These are phyloP conservation scores for Septoria petroselini DNA, from an alignment of 2,329 filamentous ascomycete genomes.

Conservation along the genomic window DNA sequence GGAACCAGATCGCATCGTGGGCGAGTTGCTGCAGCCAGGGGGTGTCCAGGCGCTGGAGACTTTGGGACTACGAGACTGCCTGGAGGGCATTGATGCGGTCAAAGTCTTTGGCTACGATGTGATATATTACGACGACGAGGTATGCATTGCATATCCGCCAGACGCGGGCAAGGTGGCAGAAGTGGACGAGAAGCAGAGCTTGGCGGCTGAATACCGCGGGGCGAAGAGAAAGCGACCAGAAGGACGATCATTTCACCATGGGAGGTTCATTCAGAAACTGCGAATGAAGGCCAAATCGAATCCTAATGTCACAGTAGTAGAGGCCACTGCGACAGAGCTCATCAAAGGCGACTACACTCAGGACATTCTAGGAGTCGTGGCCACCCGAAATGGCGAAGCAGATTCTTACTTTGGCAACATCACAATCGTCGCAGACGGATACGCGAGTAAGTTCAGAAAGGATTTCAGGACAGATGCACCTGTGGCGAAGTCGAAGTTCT, in stretches of 20 bases:
- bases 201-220: constrained; percentile 33
- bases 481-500: constrained; percentile 80
- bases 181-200: constrained; percentile 34
- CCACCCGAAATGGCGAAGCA: constrained; percentile 60
- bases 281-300: constrained; percentile 70
- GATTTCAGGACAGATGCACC: constrained; percentile 66
- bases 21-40: constrained; percentile 90
- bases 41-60: constrained; percentile 77
- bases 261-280: constrained; percentile 81
- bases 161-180: constrained; percentile 46
- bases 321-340: constrained; percentile 77
- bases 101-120: constrained; percentile 83
- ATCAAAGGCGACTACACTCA: constrained; percentile 66
- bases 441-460: constrained; percentile 87
- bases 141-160: constrained; percentile 75
- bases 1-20: constrained; percentile 93
- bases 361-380: constrained; percentile 80
- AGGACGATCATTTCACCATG: constrained; percentile 88
- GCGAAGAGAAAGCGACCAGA: constrained; percentile 54
- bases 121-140: constrained; percentile 70
- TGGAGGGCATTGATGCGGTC: constrained; percentile 86
- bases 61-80: constrained; percentile 74
- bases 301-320: constrained; percentile 83
- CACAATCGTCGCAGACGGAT: constrained; percentile 89
- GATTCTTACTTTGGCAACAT: constrained; percentile 83